Percentiles rank a stretch among this genome's conserved stretches.
Conservation (phyloP, 2,329 filamentous ascomycete species). For the Rasamsonia emersonii region DNA sequence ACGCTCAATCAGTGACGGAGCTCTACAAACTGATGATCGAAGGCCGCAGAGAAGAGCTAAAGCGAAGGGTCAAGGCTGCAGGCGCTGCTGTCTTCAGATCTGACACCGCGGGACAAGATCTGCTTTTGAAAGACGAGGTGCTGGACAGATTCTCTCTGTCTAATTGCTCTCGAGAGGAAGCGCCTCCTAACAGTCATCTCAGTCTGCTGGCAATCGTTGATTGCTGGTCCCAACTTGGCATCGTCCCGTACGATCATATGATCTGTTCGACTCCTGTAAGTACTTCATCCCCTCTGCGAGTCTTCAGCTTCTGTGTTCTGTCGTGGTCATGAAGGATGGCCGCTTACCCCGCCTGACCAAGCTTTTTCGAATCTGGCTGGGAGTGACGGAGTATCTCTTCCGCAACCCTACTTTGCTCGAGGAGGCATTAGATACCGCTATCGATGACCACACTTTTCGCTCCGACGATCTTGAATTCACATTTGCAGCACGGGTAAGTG, state of each 20-base stretch:
- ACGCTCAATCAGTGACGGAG: conserved; percentile 83
- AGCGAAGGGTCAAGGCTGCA: conserved; percentile 66
- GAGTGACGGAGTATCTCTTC: conserved; percentile 95
- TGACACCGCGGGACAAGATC: conserved; percentile 46
- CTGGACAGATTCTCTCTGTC: conserved; percentile 84
- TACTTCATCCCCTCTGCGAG: conserved; percentile 8
- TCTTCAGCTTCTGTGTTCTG: background rate
- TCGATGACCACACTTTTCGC: conserved; percentile 86
- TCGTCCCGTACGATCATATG: conserved; percentile 98
- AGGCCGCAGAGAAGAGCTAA: conserved; percentile 67
- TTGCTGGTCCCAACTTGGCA: conserved; percentile 90
- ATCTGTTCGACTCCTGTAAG: conserved; percentile 86
- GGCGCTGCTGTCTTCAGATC: conserved; percentile 60
- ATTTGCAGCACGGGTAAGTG: conserved; percentile 69
- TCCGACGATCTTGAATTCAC: conserved; percentile 95
- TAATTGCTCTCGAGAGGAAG: conserved; percentile 54
- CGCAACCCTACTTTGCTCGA: conserved; percentile 72
- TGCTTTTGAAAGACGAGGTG: conserved; percentile 70
- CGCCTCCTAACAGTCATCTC: conserved; percentile 81
- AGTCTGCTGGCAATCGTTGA: conserved; percentile 94
- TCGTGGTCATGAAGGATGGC: too few relatives aligned
- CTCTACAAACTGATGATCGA: conserved; percentile 96
- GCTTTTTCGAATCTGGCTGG: conserved; percentile 91
- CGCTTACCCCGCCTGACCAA: conserved; percentile 17
- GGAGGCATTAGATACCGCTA: conserved; percentile 74